Base-by-base conservation (phyloP, 257 asterid genomes). In the Fraxinus quadrangulata region DNA sequence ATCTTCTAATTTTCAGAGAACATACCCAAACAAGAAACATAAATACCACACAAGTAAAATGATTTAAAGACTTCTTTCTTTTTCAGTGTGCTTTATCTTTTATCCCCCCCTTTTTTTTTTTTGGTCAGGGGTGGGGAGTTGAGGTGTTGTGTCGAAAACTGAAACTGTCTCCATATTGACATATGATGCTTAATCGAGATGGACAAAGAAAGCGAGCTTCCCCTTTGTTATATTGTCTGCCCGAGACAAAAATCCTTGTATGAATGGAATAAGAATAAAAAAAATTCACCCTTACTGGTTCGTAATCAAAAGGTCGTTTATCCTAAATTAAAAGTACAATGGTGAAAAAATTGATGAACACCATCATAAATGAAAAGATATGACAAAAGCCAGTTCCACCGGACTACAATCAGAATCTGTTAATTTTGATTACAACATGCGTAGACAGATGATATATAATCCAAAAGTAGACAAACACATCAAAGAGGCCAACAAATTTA, bases 1-100 rank as follows among this genome's bases (percentile, higher is more conserved):
- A 63, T 33, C 30, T 56, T 42, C 59, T 24, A 56, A 28, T 28
- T 24, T 63, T 24, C 49, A 47, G 24, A 36, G 23, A 78, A 65
- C 78, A 67, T 49, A 67, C 19, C 11, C 61, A 67, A 82, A 47
- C 61, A 45, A 13, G 3, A 72, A 74, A 6, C 21, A 12, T 71
- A 63, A 2, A 26, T 39, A 71, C 19, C 37, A 69, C 47, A 51
- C 16, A 4, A 59, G 23, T 24, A n/a, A 68, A 17, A 69, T 40
- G 21, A n/a, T 67, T 63, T 23, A 63, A 23, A 24, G 33, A 26
- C 36, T 63, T 63, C 11, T 4, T 26, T 26, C 19, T 11, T 12
- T 3, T 1, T 63, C 36, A 26, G n/a, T 26, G 36, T 26, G 69
- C 9, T 24, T 63, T 63, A 7, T 63, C 33, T 12, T 26, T 63